Base-by-base conservation (phyloP, 352 stramenopile species). In the Aphanomyces invadans region DNA sequence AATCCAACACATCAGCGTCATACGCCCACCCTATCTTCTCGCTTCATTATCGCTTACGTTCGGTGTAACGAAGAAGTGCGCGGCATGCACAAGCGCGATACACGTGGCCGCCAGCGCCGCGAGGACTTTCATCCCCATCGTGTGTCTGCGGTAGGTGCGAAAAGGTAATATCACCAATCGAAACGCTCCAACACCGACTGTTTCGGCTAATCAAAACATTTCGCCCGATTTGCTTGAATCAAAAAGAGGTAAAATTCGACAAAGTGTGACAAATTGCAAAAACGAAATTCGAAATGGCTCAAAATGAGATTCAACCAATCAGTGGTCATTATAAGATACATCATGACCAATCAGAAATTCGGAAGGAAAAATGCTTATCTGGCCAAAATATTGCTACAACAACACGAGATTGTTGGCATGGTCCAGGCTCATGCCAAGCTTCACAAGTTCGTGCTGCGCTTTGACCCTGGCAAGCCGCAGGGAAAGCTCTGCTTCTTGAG, bases 131-230 rank as follows among this genome's bases (percentile, higher is more conserved):
- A n/a, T n/a, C n/a, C n/a, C n/a, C n/a, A n/a, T n/a, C n/a, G n/a
- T n/a, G 5, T 52, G 44, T 52, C 21, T 52, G 44, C 44, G 44
- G 44, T 19, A 52, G 44, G 10, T 19, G 12, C 9, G 44, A 9
- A 9, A 25, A 9, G 44, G 4, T 52, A 9, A 26, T 52, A 9
- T 21, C 12, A 26, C 44, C 44, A 52, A 52, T 52, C 44, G 4
- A 25, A 23, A 25, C 38, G 44, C 44, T 4, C 4, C 4, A 25
- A 52, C 4, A 52, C 10, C 11, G 29, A 15, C 12, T 23, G 15
- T 57, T 57, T 57, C 19, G 29, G n/a, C 49, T 26, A 57, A 57
- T 57, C 1, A 54, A 54, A 54, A 31, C 73, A 84, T 64, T 54
- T 29, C 1, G n/a, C 21, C 26, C 12, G 12, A 26, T 52, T 52